Base-by-base conservation (phyloP, 345 rosid species). In the Sisymbrium irio region DNA sequence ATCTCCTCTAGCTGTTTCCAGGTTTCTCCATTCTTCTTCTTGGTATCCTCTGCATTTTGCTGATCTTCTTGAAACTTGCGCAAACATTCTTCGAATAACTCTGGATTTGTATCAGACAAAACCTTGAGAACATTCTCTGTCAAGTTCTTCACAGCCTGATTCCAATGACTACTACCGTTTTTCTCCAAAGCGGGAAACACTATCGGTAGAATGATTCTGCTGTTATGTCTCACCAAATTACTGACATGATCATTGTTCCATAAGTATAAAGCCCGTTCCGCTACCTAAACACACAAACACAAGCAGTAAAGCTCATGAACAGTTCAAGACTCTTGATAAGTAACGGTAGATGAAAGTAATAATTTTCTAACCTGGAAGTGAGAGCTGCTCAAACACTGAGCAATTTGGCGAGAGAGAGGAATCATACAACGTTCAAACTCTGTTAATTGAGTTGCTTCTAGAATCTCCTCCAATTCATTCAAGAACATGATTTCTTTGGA, bases 401-500 rank as follows among this genome's bases (percentile, higher is more conserved):
- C 88, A 65, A 90, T 81, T 72, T 85, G 92, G 71, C 73, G 87
- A 79, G 87, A 89, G 65, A 90, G 85, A 0, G 96, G 94, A 46
- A 90, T 82, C 97, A 90, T 89, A 77, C 97, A 90, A 35, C 87
- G 82, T 70, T 89, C 92, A 68, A 93, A 93, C 80, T 93, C 98
- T 12, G 90, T 60, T 60, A 78, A 82, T 61, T 87, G 96, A 62
- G 97, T 90, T 28, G 86, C 92, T 82, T 93, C 97, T 46, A 93
- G 68, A 42, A 90, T 83, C 81, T 93, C 98, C 80, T 93, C 98
- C 83, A 93, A 72, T 55, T 89, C 98, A 75, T 82, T 84, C 44
- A 93, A 83, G 83, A 90, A 93, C 93, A 93, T 87, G 73, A 90
- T 94, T 72, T 90, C 98, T 89, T 93, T 93, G 45, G 97, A 86